Conservation (phyloP, 768 basidiomycete genomes). For the Tremella yokohamensis region DNA sequence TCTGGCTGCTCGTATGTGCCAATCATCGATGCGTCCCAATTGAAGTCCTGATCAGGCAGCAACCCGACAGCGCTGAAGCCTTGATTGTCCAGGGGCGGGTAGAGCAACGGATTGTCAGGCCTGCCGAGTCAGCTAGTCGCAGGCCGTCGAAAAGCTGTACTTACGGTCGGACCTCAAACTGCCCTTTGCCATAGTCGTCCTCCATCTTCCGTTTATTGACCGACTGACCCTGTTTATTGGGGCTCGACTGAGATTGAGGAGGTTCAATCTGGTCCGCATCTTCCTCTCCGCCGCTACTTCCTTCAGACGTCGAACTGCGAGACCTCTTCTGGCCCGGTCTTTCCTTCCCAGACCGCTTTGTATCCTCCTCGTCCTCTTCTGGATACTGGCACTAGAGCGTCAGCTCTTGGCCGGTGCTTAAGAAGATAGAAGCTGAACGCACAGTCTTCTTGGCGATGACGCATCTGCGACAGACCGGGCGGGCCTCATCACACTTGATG, state of each 20-base stretch:
- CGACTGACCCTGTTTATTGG: too few species aligned
- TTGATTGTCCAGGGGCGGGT: too few species aligned
- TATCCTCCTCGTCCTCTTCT: slow-evolving; percentile 15
- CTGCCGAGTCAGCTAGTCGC: too few species aligned
- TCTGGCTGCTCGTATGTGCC: slow-evolving; percentile 10
- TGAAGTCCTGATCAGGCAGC: slow-evolving; percentile 8
- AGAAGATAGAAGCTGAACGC: slow-evolving; percentile 13
- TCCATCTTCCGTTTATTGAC: too few species aligned
- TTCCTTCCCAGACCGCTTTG: neutral
- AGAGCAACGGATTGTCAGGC: too few species aligned
- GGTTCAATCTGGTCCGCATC: neutral
- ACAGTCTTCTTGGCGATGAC: slow-evolving; percentile 74
- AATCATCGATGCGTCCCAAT: slow-evolving; percentile 27
- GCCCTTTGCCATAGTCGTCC: too few species aligned
- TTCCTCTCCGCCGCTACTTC: neutral
- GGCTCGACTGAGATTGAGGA: too few species aligned
- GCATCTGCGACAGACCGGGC: slow-evolving; percentile 82
- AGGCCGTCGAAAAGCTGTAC: too few species aligned
- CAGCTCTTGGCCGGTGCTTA: neutral
- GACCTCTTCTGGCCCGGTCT: neutral
- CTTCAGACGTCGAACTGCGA: neutral
- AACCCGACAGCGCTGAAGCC: neutral
- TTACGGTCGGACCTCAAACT: too few species aligned
- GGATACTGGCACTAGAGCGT: slow-evolving; percentile 30
- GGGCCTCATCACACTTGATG: slow-evolving; percentile 94